Percentiles rank a stretch among this genome's conserved stretches.
These are phyloP conservation scores for Solanum hybrid DNA, from an alignment of 305 asterid species.

Conservation along the genomic window DNA sequence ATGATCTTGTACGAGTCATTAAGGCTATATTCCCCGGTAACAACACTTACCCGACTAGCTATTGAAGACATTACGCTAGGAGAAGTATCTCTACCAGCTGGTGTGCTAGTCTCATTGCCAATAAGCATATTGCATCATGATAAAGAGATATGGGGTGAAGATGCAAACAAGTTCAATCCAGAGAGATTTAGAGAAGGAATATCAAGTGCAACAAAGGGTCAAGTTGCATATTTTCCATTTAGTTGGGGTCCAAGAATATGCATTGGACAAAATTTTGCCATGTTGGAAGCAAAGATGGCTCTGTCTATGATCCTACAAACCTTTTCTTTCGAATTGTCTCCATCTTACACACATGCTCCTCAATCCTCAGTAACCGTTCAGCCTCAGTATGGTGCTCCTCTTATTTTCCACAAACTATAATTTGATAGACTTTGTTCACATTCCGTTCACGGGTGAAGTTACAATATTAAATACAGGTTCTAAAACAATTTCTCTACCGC, in stretches of 20 bases:
- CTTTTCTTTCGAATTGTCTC: neutral
- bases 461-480: neutral
- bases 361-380: neutral
- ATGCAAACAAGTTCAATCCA: slow-evolving; percentile 7
- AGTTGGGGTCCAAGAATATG: slow-evolving; percentile 2
- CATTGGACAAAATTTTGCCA: slow-evolving; percentile 6
- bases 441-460: neutral
- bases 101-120: neutral
- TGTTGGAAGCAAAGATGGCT: slow-evolving; percentile 4
- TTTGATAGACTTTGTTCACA: neutral
- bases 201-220: slow-evolving; percentile 2
- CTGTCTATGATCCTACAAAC: neutral
- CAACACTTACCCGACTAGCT: neutral
- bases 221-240: neutral
- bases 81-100: neutral
- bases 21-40: slow-evolving; percentile 2
- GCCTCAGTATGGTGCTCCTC: slow-evolving; percentile 7
- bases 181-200: neutral
- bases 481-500: neutral
- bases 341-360: slow-evolving; percentile 2
- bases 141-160: slow-evolving; percentile 12
- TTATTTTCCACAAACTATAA: neutral
- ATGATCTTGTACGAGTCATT: slow-evolving; percentile 6
- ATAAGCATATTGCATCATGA: neutral
- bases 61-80: neutral